These are phyloP conservation scores for Xylaria sp. DNA, from an alignment of 2,329 filamentous ascomycete genomes.

Conservation along the genomic window DNA sequence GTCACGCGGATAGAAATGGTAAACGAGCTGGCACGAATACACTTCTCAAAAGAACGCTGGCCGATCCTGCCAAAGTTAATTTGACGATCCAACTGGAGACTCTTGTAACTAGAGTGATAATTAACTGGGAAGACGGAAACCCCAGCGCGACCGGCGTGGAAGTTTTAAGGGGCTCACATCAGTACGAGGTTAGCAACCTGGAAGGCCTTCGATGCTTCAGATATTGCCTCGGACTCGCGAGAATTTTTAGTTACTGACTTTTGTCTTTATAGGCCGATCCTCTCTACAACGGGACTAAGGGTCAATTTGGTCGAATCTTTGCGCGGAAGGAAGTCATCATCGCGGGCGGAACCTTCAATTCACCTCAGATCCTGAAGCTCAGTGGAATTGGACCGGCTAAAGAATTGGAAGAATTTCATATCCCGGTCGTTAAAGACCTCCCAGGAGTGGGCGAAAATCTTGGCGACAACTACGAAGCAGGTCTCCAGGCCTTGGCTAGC, in stretches of 20 bases:
- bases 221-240: not conserved
- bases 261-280: conserved; percentile 44
- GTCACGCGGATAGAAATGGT: conserved; percentile 44
- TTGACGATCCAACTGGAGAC: conserved; percentile 51
- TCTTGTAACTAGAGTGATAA: conserved; percentile 46
- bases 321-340: conserved; percentile 59
- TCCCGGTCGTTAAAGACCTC: conserved; percentile 57
- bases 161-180: conserved; percentile 45
- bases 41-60: conserved; percentile 58
- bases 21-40: conserved; percentile 57
- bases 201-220: not conserved
- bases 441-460: conserved; percentile 63
- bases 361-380: conserved; percentile 62
- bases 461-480: conserved; percentile 56
- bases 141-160: conserved; percentile 47
- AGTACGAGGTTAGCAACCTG: conserved; percentile 45
- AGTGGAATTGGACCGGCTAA: conserved; percentile 59
- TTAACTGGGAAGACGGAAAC: conserved; percentile 40
- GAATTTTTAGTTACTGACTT: not conserved
- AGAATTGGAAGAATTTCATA: conserved; percentile 56
- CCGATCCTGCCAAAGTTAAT: conserved; percentile 58
- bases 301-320: conserved; percentile 42
- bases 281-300: conserved; percentile 48
- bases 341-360: conserved; percentile 60
- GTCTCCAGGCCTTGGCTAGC: conserved; percentile 43